A percentile compares a stretch with the other conserved stretches of the same genome.
phyloP scores from a whole-genome alignment of 208 protist species.

The Crithidia acanthocephali region DNA sequence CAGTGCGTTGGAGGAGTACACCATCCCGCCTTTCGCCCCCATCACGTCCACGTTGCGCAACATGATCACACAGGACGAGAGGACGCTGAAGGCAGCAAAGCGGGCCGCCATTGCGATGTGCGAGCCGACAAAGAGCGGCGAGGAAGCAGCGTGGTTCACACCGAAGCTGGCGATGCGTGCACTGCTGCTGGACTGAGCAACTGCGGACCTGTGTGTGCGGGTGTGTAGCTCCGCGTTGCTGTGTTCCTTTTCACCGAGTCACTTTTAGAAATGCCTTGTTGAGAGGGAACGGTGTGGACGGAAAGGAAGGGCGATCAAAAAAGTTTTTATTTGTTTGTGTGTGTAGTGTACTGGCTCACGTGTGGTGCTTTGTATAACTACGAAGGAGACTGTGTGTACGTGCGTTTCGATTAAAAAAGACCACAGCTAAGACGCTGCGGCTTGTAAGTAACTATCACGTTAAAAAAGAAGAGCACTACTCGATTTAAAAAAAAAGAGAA shows the following conservation, averaged over 20 bases:
- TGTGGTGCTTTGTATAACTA: no score
- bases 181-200: slow-evolving; percentile 67
- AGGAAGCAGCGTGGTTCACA: slow-evolving; percentile 59
- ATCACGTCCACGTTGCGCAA: slow-evolving; percentile 80
- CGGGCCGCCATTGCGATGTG: slow-evolving; percentile 81
- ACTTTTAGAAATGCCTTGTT: no score
- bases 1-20: slow-evolving; percentile 60
- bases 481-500: no score
- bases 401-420: no score
- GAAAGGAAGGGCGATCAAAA: no score
- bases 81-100: slow-evolving; percentile 60
- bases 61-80: slow-evolving; percentile 65
- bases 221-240: not conserved
- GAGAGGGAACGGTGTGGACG: no score
- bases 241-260: not conserved
- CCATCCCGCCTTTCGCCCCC: slow-evolving; percentile 76
- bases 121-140: slow-evolving; percentile 16
- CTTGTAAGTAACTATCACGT: no score
- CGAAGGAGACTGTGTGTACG: no score
- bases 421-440: no score
- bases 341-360: no score
- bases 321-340: no score
- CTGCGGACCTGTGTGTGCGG: not conserved
- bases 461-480: no score
- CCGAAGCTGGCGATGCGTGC: slow-evolving; percentile 66